Evolutionary conservation across 306 rosid species (phyloP).

Genomic region (Pterocarpus macrocarpus): DNA sequence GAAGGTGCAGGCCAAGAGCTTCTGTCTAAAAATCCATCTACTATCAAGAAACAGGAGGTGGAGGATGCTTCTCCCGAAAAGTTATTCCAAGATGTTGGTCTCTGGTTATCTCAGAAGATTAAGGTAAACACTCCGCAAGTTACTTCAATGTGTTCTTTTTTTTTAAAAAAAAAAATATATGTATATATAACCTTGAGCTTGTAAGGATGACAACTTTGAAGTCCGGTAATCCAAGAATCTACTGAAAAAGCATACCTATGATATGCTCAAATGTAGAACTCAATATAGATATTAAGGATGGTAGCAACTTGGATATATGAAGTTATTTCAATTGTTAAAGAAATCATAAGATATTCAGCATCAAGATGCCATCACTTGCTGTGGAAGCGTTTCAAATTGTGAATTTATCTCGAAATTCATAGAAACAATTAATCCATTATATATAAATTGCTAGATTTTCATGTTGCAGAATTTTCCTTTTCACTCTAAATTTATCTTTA

Average conservation of each 20-base stretch:
- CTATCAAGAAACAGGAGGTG: conserved; percentile 4
- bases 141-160: too few species aligned
- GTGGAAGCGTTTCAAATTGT: background rate
- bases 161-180: too few species aligned
- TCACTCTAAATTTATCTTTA: background rate
- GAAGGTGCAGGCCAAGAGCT: conserved; percentile 83
- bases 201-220: too few species aligned
- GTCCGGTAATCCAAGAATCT: too few species aligned
- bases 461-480: background rate
- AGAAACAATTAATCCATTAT: background rate
- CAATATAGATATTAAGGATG: background rate
- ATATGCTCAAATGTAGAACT: background rate
- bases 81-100: conserved; percentile 67
- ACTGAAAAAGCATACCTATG: too few species aligned
- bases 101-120: conserved; percentile 73
- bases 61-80: conserved; percentile 68
- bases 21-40: conserved; percentile 43
- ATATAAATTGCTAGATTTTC: conserved; percentile 1
- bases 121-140: conserved; percentile 52
- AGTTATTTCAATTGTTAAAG: background rate
- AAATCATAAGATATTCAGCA: background rate
- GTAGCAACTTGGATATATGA: background rate
- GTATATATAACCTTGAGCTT: too few species aligned
- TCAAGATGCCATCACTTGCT: conserved; percentile 1
- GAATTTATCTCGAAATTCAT: background rate